phyloP scores from a whole-genome alignment of 345 rosid genomes.

The Noccaea caerulescens region DNA sequence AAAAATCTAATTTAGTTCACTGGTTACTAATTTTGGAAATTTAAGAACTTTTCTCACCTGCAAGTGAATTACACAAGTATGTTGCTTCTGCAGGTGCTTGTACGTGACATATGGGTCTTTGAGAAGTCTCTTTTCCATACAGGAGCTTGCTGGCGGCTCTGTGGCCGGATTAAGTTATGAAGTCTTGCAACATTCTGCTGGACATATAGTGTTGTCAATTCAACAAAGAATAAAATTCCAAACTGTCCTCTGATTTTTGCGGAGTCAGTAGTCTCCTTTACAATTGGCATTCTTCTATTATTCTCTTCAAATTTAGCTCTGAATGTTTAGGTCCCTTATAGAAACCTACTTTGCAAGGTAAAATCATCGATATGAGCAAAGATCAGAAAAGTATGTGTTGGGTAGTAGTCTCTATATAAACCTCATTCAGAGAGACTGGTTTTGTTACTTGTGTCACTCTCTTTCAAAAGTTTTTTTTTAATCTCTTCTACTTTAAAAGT shows the following conservation, averaged over 20 bases:
- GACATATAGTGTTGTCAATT: not conserved
- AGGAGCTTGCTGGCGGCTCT: slow-evolving; percentile 89
- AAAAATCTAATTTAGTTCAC: not conserved
- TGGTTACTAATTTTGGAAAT: not conserved
- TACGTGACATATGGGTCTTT: slow-evolving; percentile 91
- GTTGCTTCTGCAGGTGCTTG: slow-evolving; percentile 65
- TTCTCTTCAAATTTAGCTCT: not conserved
- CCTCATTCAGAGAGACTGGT: slow-evolving; percentile 18
- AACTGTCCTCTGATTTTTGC: slow-evolving; percentile 21
- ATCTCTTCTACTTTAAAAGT: not conserved
- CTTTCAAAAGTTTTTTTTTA: not conserved
- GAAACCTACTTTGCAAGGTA: slow-evolving; percentile 3
- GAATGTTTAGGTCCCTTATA: slow-evolving; percentile 19
- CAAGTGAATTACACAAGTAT: slow-evolving; percentile 3
- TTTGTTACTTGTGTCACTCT: slow-evolving; percentile 12
- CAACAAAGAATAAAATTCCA: slow-evolving; percentile 25
- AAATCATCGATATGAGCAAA: slow-evolving; percentile 15
- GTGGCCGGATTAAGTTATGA: slow-evolving; percentile 69
- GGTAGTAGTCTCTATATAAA: slow-evolving; percentile 3
- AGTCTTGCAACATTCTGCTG: slow-evolving; percentile 12
- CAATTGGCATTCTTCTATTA: not conserved
- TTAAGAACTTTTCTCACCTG: slow-evolving; percentile 3
- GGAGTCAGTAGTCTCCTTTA: slow-evolving; percentile 14
- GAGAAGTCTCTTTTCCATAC: slow-evolving; percentile 92
- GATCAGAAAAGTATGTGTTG: slow-evolving; percentile 17